Base-by-base conservation (phyloP, 164 flowering plant genomes). In the Stephania cephalantha region DNA sequence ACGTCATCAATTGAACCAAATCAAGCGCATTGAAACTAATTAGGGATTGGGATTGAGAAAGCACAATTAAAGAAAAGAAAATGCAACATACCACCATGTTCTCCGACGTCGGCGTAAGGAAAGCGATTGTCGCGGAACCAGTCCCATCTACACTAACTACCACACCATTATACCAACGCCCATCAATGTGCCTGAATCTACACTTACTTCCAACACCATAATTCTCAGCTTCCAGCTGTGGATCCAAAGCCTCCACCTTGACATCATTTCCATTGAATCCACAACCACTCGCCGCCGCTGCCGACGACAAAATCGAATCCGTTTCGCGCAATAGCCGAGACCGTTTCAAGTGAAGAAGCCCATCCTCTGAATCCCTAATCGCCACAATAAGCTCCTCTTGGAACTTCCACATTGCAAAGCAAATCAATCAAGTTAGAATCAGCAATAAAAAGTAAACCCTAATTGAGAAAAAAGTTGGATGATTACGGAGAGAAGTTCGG, bases 161-260 rank as follows among this genome's bases (percentile, higher is more conserved):
- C 25, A 79, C 79, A 63, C 98, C 97, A 79, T 89, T 79, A 80
- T 95, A 93, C 99, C 99, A 95, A 18, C 90, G 91, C 4, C 97
- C 98, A 87, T 95, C 90, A 71, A 80, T 85, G 83, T 92, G 86
- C 12, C 95, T 90, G 78, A 95, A 95, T 77, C 97, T 87, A 82
- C 98, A 95, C 78, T 89, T 93, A 31, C 98, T 89, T 72, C 98
- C 98, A 76, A 89, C 78, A 69, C 82, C 18, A 46, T 55, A 90
- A 35, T 72, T 73, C 73, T 74, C 73, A 53, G 82, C 87, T 80
- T 84, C 89, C 75, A 88, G 63, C 20, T 25, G 25, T 25, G 92
- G 84, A 65, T 87, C 92, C 7, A 79, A 46, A 82, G 84, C 85
- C 74, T 88, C 96, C 58, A 63, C 88, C 77, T 86, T 80, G 15